phyloP scores from a whole-genome alignment of 805 yeast genomes.

The Maudiozyma bulderi region DNA sequence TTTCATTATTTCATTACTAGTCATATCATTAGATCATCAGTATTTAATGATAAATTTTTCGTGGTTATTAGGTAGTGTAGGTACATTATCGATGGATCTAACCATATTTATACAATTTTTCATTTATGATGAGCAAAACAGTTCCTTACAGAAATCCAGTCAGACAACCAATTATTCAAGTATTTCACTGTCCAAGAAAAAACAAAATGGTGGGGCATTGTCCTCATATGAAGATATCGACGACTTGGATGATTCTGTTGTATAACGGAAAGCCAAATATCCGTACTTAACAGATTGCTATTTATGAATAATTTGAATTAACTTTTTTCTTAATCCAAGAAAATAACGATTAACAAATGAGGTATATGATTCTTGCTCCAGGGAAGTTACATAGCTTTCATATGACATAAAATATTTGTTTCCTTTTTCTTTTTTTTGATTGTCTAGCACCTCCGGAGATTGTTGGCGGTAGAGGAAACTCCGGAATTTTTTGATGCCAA shows the following conservation, averaged over 20 bases:
- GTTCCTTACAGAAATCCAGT: neutral
- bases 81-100: constrained; percentile 76
- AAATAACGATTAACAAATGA: too few species aligned
- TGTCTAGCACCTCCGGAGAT: too few species aligned
- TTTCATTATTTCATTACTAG: constrained; percentile 76
- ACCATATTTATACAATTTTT: constrained; percentile 81
- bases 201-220: neutral
- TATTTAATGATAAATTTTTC: constrained; percentile 76
- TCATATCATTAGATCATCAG: constrained; percentile 57
- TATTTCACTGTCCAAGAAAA: neutral
- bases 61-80: constrained; percentile 88
- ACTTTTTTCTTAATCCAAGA: too few species aligned
- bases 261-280: neutral
- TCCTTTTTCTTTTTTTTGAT: too few species aligned
- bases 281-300: too few species aligned
- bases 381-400: too few species aligned
- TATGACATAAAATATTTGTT: too few species aligned
- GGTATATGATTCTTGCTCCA: too few species aligned
- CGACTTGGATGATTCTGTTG: neutral
- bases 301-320: too few species aligned
- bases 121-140: constrained; percentile 38
- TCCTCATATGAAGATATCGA: neutral
- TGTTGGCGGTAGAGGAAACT: too few species aligned
- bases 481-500: too few species aligned
- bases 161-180: neutral